These are phyloP conservation scores for Lactarius evosmus DNA, from an alignment of 768 basidiomycete genomes.

Conservation along the genomic window DNA sequence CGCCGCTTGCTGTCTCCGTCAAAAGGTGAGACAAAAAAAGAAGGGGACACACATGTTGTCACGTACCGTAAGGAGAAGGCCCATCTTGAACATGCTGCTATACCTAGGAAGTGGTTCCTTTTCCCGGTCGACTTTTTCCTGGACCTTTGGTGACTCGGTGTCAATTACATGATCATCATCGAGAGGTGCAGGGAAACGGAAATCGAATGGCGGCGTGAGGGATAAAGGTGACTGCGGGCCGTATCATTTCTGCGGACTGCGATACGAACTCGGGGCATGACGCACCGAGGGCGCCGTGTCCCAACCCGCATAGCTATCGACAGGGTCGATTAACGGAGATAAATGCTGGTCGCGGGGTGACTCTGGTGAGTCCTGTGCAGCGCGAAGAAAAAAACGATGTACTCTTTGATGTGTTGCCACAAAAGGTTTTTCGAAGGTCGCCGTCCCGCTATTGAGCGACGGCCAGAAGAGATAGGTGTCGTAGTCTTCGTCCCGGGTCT, in stretches of 20 bases:
- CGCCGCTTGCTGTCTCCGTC: constrained; percentile 8
- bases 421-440: not conserved
- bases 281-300: constrained; percentile 14
- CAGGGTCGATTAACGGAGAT: not conserved
- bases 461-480: constrained; percentile 27
- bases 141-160: not conserved
- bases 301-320: constrained; percentile 12
- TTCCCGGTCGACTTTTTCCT: not conserved
- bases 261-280: not conserved
- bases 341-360: not conserved
- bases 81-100: constrained; percentile 25
- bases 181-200: not conserved
- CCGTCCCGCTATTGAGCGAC: constrained; percentile 13
- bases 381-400: not conserved
- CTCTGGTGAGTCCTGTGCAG: constrained; percentile 1
- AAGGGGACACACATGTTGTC: not conserved
- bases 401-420: constrained; percentile 9
- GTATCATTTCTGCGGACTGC: not conserved
- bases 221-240: constrained; percentile 10
- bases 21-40: not conserved
- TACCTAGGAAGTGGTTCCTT: constrained; percentile 4
- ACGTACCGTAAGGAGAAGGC: constrained; percentile 20
- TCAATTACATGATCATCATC: not conserved
- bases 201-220: not conserved
- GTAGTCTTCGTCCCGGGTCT: constrained; percentile 23